Base-by-base conservation (phyloP, 129 eudicot species). In the Pulicaria dysenterica region DNA sequence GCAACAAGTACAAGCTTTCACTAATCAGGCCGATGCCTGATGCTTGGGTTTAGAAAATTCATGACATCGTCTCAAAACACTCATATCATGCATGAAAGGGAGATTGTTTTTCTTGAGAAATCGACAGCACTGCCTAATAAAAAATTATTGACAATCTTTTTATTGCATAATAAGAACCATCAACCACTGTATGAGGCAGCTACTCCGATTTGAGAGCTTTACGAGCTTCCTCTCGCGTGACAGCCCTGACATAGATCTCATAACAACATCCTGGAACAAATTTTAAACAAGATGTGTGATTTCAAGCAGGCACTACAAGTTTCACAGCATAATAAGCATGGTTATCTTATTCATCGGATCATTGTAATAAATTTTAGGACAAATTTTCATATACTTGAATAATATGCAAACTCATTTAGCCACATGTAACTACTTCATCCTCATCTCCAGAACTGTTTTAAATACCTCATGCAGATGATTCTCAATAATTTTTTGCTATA, bases 231-330 rank as follows among this genome's bases (percentile, higher is more conserved):
- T 88, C 87, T 79, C 83, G 82, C 70, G 72, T 83, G 11, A 70
- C 73, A 19, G 95, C 87, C 76, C 70, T 85, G 37, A 85, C 89
- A 51, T 88, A 88, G 58, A 83, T 81, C 88, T 88, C 91, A 62
- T 88, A 88, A 82, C 88, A 88, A 73, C 91, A 81, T 75, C 95
- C 91, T 88, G 86, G 10, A 71, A 75, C 57, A 75, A 15, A 73
- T 37, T 51, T 58, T 9, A 19, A 56, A 58, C 41, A 50, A 57
- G 37, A 55, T 38, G 38, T 56, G 47, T 57, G 15, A 49, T 40
- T 6, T 55, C 57, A 70, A 38, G 3, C 47, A 70, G 36, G 39
- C 49, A 24, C n/a, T n/a, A n/a, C 9, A n/a, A 44, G 44, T 38
- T 14, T 10, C 50, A 14, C 38, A 10, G 19, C 14, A 50, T 11